Conservation (phyloP, 257 asterid genomes). For the Solanum etuberosum region DNA sequence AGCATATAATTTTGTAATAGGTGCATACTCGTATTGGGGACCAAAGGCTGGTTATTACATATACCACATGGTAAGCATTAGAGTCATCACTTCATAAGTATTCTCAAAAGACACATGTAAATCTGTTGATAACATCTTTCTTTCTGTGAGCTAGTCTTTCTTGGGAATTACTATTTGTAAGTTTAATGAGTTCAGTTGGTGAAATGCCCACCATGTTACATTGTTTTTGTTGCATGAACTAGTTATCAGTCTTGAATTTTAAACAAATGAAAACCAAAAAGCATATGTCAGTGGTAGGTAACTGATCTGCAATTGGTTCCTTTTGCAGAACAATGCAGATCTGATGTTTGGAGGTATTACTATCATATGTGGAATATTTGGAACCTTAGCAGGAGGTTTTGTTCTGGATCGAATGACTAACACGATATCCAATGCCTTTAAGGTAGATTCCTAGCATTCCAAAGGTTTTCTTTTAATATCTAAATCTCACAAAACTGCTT, state of each 20-base stretch:
- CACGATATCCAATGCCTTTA: conserved; percentile 79
- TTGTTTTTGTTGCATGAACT: not conserved
- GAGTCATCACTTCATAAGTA: not conserved
- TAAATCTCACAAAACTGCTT: not conserved
- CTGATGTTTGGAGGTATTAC: conserved; percentile 82
- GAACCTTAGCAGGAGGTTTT: conserved; percentile 78
- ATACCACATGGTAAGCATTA: conserved; percentile 68
- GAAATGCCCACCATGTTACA: not conserved
- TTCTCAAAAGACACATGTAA: not conserved
- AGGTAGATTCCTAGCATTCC: conserved; percentile 25
- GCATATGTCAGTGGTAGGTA: not conserved
- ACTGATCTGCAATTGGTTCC: not conserved
- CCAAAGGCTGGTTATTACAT: conserved; percentile 94
- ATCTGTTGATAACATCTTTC: not conserved
- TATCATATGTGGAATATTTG: conserved; percentile 64
- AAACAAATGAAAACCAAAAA: not conserved
- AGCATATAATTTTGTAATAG: conserved; percentile 89
- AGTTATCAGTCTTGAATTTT: not conserved
- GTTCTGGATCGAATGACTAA: conserved; percentile 60
- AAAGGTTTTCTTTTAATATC: not conserved
- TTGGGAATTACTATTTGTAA: not conserved
- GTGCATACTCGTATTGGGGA: conserved; percentile 97
- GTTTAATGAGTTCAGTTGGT: not conserved
- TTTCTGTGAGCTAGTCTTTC: not conserved
- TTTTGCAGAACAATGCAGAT: conserved; percentile 65